Evolutionary conservation across 176 grass and related monocot species (phyloP).

Genomic region (Rhynchospora tenuis): DNA sequence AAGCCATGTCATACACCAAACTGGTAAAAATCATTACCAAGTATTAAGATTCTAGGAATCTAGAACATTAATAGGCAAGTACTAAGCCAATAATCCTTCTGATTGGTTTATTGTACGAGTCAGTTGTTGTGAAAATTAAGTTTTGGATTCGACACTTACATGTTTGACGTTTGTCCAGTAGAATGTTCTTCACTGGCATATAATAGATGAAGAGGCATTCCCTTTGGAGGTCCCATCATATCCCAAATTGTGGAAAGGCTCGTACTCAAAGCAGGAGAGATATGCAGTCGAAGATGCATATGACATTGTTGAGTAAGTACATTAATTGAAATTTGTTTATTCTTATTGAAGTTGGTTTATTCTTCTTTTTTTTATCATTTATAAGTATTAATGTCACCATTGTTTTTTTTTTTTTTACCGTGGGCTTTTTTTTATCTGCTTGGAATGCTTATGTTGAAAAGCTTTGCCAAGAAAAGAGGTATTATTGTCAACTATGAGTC

Average conservation of each 20-base stretch:
- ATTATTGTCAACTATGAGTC: not conserved
- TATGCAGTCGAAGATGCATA: slow-evolving; percentile 83
- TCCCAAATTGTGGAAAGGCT: slow-evolving; percentile 85
- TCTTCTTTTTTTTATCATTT: not conserved
- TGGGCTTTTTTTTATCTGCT: slow-evolving; percentile 13
- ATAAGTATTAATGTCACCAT: slow-evolving; percentile 28
- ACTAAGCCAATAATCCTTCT: not conserved
- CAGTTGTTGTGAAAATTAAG: not conserved
- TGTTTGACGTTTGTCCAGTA: slow-evolving; percentile 60
- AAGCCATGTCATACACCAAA: slow-evolving; percentile 96
- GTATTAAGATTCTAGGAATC: not conserved
- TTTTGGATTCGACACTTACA: slow-evolving; percentile 36
- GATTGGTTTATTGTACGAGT: slow-evolving; percentile 12
- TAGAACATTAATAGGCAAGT: not conserved
- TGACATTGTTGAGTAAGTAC: slow-evolving; percentile 76
- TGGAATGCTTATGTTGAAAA: slow-evolving; percentile 35
- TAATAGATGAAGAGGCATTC: slow-evolving; percentile 91
- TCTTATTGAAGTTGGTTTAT: slow-evolving; percentile 9
- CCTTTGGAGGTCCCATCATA: slow-evolving; percentile 87
- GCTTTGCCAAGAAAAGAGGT: slow-evolving; percentile 95
- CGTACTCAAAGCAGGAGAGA: slow-evolving; percentile 72
- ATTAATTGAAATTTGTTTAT: slow-evolving; percentile 14
- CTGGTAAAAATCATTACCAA: slow-evolving; percentile 46
- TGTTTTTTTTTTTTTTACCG: slow-evolving; percentile 22
- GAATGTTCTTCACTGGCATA: slow-evolving; percentile 99